Percentiles rank a stretch among this genome's conserved stretches.
These are phyloP conservation scores for Picea abies DNA, from an alignment of 83 land plant genomes.

Conservation along the genomic window DNA sequence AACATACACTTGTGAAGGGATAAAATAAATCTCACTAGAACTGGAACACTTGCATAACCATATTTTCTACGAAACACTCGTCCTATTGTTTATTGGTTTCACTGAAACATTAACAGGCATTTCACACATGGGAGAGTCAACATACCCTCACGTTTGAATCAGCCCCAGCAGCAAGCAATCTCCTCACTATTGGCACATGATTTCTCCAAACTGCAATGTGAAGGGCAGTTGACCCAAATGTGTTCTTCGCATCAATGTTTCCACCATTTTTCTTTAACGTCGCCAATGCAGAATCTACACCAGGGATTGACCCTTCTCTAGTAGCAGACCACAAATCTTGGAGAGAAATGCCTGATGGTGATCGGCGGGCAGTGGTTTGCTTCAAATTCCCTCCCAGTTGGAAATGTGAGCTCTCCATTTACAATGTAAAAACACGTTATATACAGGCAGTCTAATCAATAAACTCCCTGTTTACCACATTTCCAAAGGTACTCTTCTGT, in stretches of 20 bases:
- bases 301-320: slow-evolving; percentile 66
- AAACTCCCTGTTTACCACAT: no score
- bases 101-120: neutral
- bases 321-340: slow-evolving; percentile 77
- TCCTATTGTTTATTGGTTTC: neutral
- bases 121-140: neutral
- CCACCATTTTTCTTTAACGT: slow-evolving; percentile 80
- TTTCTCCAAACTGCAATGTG: slow-evolving; percentile 98
- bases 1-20: neutral
- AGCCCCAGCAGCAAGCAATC: slow-evolving; percentile 93
- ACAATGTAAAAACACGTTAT: no score
- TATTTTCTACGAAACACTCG: neutral
- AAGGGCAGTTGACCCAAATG: slow-evolving; percentile 87
- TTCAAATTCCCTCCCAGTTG: slow-evolving; percentile 24
- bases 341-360: slow-evolving; percentile 20
- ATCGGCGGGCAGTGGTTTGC: slow-evolving; percentile 37
- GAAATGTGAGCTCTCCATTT: slow-evolving; percentile 14
- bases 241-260: slow-evolving; percentile 72
- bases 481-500: no score
- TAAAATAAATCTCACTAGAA: neutral
- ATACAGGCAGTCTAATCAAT: no score
- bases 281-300: slow-evolving; percentile 67
- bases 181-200: slow-evolving; percentile 87
- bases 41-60: no score
- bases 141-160: slow-evolving; percentile 90